Evolutionary conservation across 2,329 filamentous ascomycete species (phyloP).

Genomic region (Fusarium tuaranense): DNA sequence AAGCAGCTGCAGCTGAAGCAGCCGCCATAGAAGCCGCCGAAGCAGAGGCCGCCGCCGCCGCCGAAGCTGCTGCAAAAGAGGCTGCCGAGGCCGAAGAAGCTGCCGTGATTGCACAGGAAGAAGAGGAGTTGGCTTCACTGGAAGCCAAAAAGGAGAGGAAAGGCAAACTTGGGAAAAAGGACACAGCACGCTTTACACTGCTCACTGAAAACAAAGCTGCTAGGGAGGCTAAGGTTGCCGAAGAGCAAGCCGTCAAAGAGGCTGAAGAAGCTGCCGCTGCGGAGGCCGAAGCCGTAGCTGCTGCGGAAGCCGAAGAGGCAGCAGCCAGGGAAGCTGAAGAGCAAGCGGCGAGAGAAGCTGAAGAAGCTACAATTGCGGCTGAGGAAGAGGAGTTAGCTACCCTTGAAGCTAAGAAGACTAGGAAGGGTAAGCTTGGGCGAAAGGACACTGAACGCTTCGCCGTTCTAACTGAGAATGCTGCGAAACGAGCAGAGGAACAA

Average conservation of each 20-base stretch:
- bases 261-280: conserved; percentile 44
- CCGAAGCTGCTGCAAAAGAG: conserved; percentile 31
- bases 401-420: conserved; percentile 51
- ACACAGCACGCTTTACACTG: conserved; percentile 31
- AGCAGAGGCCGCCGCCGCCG: conserved; percentile 17
- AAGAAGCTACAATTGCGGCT: conserved; percentile 31
- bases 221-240: conserved; percentile 44
- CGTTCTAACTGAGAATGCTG: conserved; percentile 28
- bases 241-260: conserved; percentile 47
- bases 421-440: conserved; percentile 48
- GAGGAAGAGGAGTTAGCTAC: conserved; percentile 56
- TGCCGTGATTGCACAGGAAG: conserved; percentile 26
- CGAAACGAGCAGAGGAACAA: conserved; percentile 31
- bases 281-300: conserved; percentile 44
- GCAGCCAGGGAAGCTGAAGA: conserved; percentile 30
- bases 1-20: conserved; percentile 19
- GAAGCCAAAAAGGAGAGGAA: conserved; percentile 38
- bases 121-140: conserved; percentile 35
- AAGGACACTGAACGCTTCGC: conserved; percentile 41
- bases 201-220: conserved; percentile 33
- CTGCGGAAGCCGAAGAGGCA: conserved; percentile 31
- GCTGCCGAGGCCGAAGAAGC: conserved; percentile 28
- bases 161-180: conserved; percentile 39
- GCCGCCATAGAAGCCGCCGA: conserved; percentile 11
- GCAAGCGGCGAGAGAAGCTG: conserved; percentile 38